A percentile compares a stretch with the other conserved stretches of the same genome.
Conservation (phyloP, 129 eudicot genomes). For the Helichrysum umbraculigerum region DNA sequence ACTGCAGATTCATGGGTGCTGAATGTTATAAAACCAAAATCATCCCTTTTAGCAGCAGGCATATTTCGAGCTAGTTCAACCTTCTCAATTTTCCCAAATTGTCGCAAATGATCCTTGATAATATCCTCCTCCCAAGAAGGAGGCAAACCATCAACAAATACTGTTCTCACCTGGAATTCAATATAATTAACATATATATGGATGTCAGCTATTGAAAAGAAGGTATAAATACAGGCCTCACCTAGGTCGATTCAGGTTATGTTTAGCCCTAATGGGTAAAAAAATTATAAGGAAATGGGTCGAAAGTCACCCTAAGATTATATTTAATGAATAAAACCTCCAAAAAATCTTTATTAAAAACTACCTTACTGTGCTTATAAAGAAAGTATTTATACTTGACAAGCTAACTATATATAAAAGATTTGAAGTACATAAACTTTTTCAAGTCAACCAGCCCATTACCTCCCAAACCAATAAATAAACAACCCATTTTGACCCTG, state of each 20-base stretch:
- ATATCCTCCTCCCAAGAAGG: slow-evolving; percentile 50
- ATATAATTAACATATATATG: background rate
- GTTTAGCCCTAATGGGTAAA: background rate
- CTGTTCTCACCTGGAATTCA: slow-evolving; percentile 42
- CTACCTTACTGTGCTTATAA: too few species aligned
- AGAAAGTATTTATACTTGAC: background rate
- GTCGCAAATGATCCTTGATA: slow-evolving; percentile 43
- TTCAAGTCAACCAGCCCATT: background rate
- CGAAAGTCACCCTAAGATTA: background rate
- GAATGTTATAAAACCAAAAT: slow-evolving; percentile 50
- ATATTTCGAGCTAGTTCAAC: slow-evolving; percentile 50
- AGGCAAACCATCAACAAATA: slow-evolving; percentile 49
- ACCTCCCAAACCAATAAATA: background rate
- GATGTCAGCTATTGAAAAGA: background rate
- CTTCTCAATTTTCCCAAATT: slow-evolving; percentile 48
- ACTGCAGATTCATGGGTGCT: slow-evolving; percentile 47
- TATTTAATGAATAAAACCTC: background rate
- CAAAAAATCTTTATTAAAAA: background rate
- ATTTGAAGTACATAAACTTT: background rate
- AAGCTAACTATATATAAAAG: background rate
- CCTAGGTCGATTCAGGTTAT: background rate
- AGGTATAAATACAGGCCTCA: background rate
- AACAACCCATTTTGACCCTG: background rate
- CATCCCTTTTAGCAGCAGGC: slow-evolving; percentile 55
- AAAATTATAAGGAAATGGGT: background rate